These are phyloP conservation scores for Eucalyptus curtisii DNA, from an alignment of 345 rosid species.

Conservation along the genomic window DNA sequence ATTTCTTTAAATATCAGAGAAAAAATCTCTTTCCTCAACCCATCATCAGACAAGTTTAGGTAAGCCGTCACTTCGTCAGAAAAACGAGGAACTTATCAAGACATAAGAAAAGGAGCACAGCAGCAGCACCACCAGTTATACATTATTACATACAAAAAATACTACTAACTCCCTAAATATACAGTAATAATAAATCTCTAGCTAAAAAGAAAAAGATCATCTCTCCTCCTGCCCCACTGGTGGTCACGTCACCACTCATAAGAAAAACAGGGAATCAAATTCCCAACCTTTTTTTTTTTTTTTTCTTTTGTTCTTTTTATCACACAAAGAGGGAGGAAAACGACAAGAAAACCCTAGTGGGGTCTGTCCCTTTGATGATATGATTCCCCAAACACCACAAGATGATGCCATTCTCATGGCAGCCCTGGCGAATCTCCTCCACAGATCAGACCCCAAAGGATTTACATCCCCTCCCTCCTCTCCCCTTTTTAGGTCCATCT, in stretches of 20 bases:
- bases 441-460: constrained; percentile 5
- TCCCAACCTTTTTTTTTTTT: constrained; percentile 1
- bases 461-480: not conserved
- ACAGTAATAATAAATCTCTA: constrained; percentile 2
- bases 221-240: not conserved
- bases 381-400: not conserved
- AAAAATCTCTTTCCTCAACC: not conserved
- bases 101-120: not conserved
- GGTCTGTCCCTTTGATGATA: not conserved
- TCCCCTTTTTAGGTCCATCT: not conserved
- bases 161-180: constrained; percentile 11
- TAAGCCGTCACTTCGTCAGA: not conserved
- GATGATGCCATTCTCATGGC: not conserved
- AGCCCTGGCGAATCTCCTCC: constrained; percentile 26
- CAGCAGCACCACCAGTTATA: not conserved
- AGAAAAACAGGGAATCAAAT: constrained; percentile 20
- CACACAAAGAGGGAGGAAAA: not conserved
- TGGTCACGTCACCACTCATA: not conserved
- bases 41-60: not conserved
- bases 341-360: not conserved
- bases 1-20: not conserved
- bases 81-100: not conserved
- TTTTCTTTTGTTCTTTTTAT: not conserved
- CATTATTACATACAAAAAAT: not conserved
- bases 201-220: not conserved